A percentile compares a stretch with the other conserved stretches of the same genome.
Evolutionary conservation across 768 basidiomycete genomes (phyloP).

Genomic region (Lenzites betulinus): DNA sequence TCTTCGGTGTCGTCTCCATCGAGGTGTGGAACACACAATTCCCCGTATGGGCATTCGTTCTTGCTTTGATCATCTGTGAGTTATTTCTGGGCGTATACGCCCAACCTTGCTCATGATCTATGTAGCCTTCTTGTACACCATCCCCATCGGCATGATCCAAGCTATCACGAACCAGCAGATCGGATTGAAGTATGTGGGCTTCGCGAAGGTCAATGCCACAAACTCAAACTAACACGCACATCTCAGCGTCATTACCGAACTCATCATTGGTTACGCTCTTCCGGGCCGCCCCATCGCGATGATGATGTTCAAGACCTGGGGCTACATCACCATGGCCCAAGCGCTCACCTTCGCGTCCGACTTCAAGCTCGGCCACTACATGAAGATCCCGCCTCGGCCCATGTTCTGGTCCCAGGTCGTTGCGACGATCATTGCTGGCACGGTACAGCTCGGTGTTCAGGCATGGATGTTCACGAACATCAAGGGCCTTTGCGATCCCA

Average conservation of each 20-base stretch:
- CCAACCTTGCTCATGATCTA: neutral
- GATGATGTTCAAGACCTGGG: slow-evolving; percentile 80
- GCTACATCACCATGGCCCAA: slow-evolving; percentile 64
- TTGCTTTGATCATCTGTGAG: slow-evolving; percentile 45
- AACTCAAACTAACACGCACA: neutral
- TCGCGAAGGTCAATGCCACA: slow-evolving; percentile 27
- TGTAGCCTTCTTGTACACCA: slow-evolving; percentile 58
- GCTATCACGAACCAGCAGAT: slow-evolving; percentile 82
- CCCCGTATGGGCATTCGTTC: slow-evolving; percentile 67
- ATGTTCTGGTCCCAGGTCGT: slow-evolving; percentile 56
- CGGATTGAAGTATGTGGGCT: slow-evolving; percentile 45
- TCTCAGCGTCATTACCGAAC: slow-evolving; percentile 68
- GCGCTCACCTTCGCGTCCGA: slow-evolving; percentile 72
- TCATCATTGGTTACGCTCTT: slow-evolving; percentile 63
- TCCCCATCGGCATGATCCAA: slow-evolving; percentile 82
- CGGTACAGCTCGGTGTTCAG: slow-evolving; percentile 67
- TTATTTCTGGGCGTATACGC: neutral
- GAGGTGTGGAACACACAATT: slow-evolving; percentile 66
- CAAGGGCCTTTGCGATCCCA: slow-evolving; percentile 53
- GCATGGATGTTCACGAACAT: slow-evolving; percentile 70
- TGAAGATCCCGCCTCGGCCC: slow-evolving; percentile 58
- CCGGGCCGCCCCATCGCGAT: slow-evolving; percentile 72
- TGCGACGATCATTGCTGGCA: slow-evolving; percentile 58
- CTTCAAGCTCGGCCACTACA: slow-evolving; percentile 77
- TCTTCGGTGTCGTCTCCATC: slow-evolving; percentile 62